phyloP scores from a whole-genome alignment of 2,329 filamentous ascomycete genomes.

The Talaromyces sp. region DNA sequence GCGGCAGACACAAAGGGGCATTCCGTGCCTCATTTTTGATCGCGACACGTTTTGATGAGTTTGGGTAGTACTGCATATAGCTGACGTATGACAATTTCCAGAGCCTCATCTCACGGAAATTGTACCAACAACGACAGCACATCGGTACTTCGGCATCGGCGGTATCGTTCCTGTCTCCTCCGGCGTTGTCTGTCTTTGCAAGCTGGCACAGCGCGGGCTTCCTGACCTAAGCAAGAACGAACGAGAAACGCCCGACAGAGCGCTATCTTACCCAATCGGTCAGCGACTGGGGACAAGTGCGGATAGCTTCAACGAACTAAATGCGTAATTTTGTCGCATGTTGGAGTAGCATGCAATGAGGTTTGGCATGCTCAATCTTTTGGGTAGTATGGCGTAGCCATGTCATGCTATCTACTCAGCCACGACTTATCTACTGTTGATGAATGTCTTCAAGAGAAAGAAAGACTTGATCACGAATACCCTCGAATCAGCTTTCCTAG shows the following conservation, averaged over 20 bases:
- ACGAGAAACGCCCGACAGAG: too few relatives aligned
- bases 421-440: background rate
- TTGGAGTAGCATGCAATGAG: background rate
- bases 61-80: background rate
- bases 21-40: background rate
- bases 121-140: background rate
- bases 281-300: too few relatives aligned
- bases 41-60: background rate
- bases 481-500: too few relatives aligned
- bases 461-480: too few relatives aligned
- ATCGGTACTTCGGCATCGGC: background rate
- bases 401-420: background rate
- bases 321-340: too few relatives aligned
- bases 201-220: too few relatives aligned
- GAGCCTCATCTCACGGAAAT: background rate
- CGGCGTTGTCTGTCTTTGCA: background rate
- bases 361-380: background rate
- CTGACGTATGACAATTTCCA: background rate
- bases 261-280: too few relatives aligned
- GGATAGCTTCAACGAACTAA: too few relatives aligned
- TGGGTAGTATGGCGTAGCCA: background rate
- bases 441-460: too few relatives aligned
- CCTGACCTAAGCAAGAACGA: too few relatives aligned
- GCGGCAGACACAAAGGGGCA: background rate
- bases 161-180: background rate